These are phyloP conservation scores for Tetraselmis striata DNA, from an alignment of 139 green algal species.

Conservation along the genomic window DNA sequence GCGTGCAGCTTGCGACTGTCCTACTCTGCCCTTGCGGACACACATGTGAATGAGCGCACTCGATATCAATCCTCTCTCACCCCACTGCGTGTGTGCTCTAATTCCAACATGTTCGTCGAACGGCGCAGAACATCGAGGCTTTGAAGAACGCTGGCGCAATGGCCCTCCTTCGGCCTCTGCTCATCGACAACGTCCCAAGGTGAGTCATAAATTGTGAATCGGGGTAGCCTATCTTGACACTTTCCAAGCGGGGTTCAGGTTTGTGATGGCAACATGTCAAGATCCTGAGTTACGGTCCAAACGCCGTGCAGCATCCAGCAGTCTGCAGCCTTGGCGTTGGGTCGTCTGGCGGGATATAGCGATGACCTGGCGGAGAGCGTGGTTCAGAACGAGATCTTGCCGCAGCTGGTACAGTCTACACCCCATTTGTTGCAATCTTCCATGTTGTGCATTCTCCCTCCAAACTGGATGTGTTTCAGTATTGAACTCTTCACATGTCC, in stretches of 20 bases:
- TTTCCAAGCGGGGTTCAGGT: too few relatives aligned
- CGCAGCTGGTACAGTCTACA: constrained; percentile 65
- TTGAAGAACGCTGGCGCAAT: constrained; percentile 76
- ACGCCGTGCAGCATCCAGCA: constrained; percentile 84
- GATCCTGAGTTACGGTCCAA: too few relatives aligned
- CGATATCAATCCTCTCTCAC: too few relatives aligned
- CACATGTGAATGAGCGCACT: too few relatives aligned
- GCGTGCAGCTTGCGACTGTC: too few relatives aligned
- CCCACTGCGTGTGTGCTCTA: too few relatives aligned
- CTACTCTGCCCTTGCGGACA: too few relatives aligned
- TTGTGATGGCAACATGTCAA: too few relatives aligned
- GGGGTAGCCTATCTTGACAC: too few relatives aligned
- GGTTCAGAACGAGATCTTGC: constrained; percentile 80
- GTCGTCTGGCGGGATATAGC: constrained; percentile 72
- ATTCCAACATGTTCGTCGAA: too few relatives aligned
- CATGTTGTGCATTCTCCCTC: background rate
- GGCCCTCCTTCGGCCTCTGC: constrained; percentile 64
- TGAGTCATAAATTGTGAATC: too few relatives aligned
- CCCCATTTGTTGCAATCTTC: background rate
- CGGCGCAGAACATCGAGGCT: constrained; percentile 77
- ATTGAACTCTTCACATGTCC: background rate
- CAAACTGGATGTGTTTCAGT: background rate
- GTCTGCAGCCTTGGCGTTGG: constrained; percentile 72
- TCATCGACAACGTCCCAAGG: constrained; percentile 82
- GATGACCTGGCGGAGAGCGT: constrained; percentile 80